phyloP scores from a whole-genome alignment of 208 protist species.

The Trypanosoma cruzi region DNA sequence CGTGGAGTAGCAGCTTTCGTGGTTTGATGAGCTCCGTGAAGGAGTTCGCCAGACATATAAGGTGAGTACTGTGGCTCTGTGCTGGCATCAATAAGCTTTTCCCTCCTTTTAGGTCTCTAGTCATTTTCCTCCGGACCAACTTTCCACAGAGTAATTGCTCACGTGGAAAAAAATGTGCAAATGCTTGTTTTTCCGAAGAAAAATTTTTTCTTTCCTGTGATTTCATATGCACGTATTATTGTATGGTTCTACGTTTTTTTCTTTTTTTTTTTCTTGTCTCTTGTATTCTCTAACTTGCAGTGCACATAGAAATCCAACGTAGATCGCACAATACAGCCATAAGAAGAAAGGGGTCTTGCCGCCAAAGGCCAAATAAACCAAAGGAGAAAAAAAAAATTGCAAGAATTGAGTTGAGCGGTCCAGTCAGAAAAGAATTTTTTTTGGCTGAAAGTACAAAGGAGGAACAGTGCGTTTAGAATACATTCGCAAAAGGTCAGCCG shows the following conservation, averaged over 20 bases:
- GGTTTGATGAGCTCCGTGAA: conserved; percentile 19
- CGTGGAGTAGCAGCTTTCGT: conserved; percentile 2
- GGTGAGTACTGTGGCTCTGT: neutral
- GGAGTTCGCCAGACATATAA: conserved; percentile 12
- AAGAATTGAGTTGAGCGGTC: neutral
- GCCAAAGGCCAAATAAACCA: neutral
- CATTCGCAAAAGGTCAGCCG: neutral
- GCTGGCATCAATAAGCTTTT: neutral
- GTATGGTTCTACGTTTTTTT: neutral
- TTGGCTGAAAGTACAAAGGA: neutral
- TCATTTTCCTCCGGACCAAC: no score
- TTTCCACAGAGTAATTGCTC: no score
- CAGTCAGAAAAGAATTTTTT: neutral
- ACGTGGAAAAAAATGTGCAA: no score
- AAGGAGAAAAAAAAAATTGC: neutral
- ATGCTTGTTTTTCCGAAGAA: no score
- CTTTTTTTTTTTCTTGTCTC: neutral
- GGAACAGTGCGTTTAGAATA: neutral
- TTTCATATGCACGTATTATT: no score
- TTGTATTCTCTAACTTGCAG: neutral
- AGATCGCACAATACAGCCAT: neutral
- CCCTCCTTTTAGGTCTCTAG: no score
- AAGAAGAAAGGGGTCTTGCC: neutral
- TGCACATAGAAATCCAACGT: neutral
- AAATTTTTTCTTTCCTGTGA: no score